Percentiles rank a stretch among this genome's conserved stretches.
Evolutionary conservation across 2,329 filamentous ascomycete genomes (phyloP).

Genomic region (Exophiala lecanii-corni): DNA sequence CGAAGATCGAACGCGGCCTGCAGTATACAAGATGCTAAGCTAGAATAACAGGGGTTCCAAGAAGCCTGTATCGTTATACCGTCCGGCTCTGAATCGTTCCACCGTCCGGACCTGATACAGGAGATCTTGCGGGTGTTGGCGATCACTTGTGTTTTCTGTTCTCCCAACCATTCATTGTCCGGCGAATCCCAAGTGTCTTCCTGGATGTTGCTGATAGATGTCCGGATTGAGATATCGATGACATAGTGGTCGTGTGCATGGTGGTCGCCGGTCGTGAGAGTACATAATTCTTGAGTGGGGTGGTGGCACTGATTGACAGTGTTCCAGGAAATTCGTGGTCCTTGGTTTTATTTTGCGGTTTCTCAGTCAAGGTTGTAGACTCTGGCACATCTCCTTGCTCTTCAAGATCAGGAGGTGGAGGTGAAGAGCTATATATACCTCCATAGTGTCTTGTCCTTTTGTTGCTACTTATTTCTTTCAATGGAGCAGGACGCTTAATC

Average conservation of each 20-base stretch:
- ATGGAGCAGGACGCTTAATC: constrained; percentile 5
- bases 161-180: constrained; percentile 42
- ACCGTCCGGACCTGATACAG: too few species aligned
- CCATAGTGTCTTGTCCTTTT: constrained; percentile 30
- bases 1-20: too few species aligned
- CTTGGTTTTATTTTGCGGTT: constrained; percentile 8
- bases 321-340: not conserved
- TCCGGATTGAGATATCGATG: constrained; percentile 3
- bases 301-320: constrained; percentile 11
- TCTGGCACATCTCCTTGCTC: not conserved
- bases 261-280: constrained; percentile 29
- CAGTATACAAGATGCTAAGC: too few species aligned
- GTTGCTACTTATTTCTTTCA: constrained; percentile 8
- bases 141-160: constrained; percentile 19
- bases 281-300: constrained; percentile 24
- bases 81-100: too few species aligned
- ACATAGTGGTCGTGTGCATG: constrained; percentile 35
- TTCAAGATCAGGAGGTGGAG: constrained; percentile 7
- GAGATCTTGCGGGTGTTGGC: too few species aligned
- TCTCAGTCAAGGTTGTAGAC: constrained; percentile 6
- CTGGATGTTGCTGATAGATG: constrained; percentile 28
- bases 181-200: constrained; percentile 40
- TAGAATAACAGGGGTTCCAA: too few species aligned
- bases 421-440: constrained; percentile 28
- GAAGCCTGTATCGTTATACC: too few species aligned